Base-by-base conservation (phyloP, 2,329 filamentous ascomycete species). In the Calonectria pseudoreteaudii region DNA sequence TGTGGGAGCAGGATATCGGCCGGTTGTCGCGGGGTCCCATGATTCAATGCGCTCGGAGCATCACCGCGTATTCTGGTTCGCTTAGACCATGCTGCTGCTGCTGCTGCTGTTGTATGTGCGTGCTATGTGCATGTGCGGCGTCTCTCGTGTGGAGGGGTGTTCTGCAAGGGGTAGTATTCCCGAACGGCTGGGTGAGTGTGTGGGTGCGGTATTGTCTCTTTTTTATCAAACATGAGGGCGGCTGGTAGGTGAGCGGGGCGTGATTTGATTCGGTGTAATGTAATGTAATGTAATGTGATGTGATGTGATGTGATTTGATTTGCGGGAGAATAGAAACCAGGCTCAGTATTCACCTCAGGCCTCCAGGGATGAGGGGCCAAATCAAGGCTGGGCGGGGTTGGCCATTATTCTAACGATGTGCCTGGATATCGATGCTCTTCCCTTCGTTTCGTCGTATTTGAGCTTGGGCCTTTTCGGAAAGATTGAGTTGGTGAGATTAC, bases 121-220 rank as follows among this genome's bases (percentile, higher is more conserved):
- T 56, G 28, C 11, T 56, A 30, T 31, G 52, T 56, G 52, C 52
- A 34, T 56, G 30, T 56, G 28, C 52, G 26, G 26, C 52, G 52
- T 31, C 28, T 36, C 30, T 30, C 30, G 44, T 23, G 36, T 44
- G 66, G 47, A 64, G 47, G 52, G 53, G 34, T 28, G 16, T 68
- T 30, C 70, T 72, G 70, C 70, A 72, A 72, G 70, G 70, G 70
- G 64, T 52, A 68, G 70, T 11, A 62, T 47, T 64, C 47, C 47
- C 58, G 64, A 31, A 47, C n/a, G 26, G 60, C 26, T 44, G 60
- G 60, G 41, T 3, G 41, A 44, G 30, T 53, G 64, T 53, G 64
- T 47, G 31, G 65, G 65, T 31, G 30, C 44, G 31, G 47, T 18
- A 10, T 49, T 47, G 20, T 23, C 6, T 20, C 20, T 11, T 47